Evolutionary conservation across 192 early-diverging fungal genomes (phyloP).

Genomic region (Diversispora epigaea): DNA sequence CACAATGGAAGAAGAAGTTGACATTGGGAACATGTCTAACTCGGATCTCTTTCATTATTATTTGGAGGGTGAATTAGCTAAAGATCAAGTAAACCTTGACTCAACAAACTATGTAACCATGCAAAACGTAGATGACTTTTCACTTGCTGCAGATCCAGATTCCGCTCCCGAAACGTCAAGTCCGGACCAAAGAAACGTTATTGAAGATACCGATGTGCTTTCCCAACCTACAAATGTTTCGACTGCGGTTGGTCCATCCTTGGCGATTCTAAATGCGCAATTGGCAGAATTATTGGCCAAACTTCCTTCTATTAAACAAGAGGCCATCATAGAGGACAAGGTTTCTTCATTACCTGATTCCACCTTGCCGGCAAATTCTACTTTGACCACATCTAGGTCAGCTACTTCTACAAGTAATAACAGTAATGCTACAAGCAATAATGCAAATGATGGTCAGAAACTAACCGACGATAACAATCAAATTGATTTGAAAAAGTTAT

Average conservation of each 20-base stretch:
- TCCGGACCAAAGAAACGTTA: neutral
- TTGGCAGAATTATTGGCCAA: slow-evolving; percentile 32
- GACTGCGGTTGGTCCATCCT: slow-evolving; percentile 19
- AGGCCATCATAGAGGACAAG: neutral
- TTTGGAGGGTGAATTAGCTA: slow-evolving; percentile 25
- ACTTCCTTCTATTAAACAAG: slow-evolving; percentile 31
- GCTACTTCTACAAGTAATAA: neutral
- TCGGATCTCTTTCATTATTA: slow-evolving; percentile 31
- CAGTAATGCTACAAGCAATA: too few species aligned
- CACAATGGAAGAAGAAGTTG: slow-evolving; percentile 29
- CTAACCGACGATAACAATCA: slow-evolving; percentile 23
- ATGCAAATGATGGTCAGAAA: neutral
- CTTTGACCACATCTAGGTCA: neutral
- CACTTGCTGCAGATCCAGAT: slow-evolving; percentile 1
- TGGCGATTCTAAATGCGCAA: slow-evolving; percentile 28
- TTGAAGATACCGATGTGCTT: neutral
- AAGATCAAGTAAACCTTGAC: neutral
- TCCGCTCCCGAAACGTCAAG: neutral
- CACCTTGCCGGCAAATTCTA: slow-evolving; percentile 7
- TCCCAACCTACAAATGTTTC: neutral
- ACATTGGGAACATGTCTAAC: slow-evolving; percentile 11
- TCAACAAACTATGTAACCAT: neutral
- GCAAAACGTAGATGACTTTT: slow-evolving; percentile 8
- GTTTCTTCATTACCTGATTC: neutral
- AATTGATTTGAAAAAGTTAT: slow-evolving; percentile 63